These are phyloP conservation scores for Geranium brycei DNA, from an alignment of 345 rosid species.

Conservation along the genomic window DNA sequence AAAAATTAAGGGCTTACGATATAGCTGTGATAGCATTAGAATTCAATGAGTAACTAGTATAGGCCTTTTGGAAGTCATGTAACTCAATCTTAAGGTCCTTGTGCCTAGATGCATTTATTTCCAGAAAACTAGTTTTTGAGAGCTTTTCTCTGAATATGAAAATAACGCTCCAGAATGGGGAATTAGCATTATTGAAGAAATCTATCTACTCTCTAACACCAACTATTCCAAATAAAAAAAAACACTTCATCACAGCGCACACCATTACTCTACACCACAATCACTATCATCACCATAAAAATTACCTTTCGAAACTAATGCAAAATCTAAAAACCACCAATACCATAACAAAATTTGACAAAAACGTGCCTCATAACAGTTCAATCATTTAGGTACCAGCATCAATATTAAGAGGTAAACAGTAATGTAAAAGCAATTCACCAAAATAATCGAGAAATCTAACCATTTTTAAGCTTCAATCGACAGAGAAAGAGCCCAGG, in stretches of 20 bases:
- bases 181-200: no score
- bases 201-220: not conserved
- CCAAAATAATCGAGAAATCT: not conserved
- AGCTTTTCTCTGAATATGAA: not conserved
- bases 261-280: no score
- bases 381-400: not conserved
- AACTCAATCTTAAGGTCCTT: not conserved
- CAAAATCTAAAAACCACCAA: not conserved
- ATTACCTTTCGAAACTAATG: not conserved
- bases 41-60: no score
- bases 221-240: no score
- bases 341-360: not conserved
- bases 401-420: not conserved
- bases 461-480: not conserved
- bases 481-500: not conserved
- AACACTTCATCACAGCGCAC: not conserved
- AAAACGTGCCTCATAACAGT: not conserved
- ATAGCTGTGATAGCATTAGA: no score
- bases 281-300: no score
- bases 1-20: no score
- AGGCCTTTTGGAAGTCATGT: no score
- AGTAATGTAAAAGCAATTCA: not conserved
- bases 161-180: no score
- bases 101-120: not conserved
- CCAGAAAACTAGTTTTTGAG: not conserved